Evolutionary conservation across 1,284 basidiomycete genomes (phyloP).

Genomic region (Ganoderma lingzhi): DNA sequence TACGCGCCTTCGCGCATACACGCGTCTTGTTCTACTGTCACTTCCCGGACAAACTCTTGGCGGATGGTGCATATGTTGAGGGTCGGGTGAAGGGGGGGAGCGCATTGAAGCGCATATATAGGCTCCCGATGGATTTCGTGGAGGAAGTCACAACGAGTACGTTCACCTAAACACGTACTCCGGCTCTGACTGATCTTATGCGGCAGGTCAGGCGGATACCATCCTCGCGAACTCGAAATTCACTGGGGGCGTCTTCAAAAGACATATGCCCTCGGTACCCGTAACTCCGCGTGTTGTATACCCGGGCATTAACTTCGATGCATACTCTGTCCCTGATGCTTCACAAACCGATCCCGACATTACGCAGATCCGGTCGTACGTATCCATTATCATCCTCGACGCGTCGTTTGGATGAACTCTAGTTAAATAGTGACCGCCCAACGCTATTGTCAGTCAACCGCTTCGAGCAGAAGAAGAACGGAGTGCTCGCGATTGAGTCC

Average conservation of each 20-base stretch:
- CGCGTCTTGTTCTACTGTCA: conserved; percentile 98
- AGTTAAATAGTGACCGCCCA: conserved; percentile 62
- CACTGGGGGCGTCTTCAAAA: conserved; percentile 82
- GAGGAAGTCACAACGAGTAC: conserved; percentile 92
- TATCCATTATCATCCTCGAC: conserved; percentile 23
- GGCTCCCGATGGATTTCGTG: conserved; percentile 89
- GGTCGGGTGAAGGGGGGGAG: conserved; percentile 50
- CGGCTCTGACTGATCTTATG: neutral
- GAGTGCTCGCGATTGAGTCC: conserved; percentile 81
- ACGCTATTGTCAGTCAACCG: conserved; percentile 93
- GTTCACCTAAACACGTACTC: conserved; percentile 33
- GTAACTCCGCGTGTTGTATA: conserved; percentile 83
- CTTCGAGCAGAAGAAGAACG: conserved; percentile 97
- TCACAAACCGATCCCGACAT: conserved; percentile 60
- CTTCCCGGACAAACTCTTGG: conserved; percentile 95
- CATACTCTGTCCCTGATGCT: conserved; percentile 60
- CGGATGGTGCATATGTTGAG: conserved; percentile 79
- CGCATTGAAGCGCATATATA: conserved; percentile 78
- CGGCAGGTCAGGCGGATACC: conserved; percentile 83
- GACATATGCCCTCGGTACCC: conserved; percentile 77
- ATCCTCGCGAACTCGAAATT: conserved; percentile 95
- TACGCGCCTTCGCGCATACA: conserved; percentile 72
- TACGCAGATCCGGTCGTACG: conserved; percentile 72
- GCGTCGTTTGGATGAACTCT: conserved; percentile 5
- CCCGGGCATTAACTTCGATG: conserved; percentile 87